phyloP scores from a whole-genome alignment of 805 yeast genomes.

The Metschnikowia hibisci region DNA sequence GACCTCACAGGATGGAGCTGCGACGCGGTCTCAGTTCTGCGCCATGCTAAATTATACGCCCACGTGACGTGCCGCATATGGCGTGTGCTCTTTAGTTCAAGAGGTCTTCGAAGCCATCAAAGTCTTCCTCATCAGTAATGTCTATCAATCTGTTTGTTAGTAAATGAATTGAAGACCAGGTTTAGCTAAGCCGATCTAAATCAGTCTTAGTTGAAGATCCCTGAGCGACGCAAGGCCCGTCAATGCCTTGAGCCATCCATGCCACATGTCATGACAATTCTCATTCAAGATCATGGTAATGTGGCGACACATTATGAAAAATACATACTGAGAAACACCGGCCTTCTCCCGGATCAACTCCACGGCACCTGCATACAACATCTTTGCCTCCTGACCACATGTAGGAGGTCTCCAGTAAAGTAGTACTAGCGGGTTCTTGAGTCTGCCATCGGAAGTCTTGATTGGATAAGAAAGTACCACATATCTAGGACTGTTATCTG shows the following conservation, averaged over 20 bases:
- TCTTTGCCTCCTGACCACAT: slow-evolving; percentile 72
- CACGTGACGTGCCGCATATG: background rate
- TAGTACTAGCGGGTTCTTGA: slow-evolving; percentile 68
- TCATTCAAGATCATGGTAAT: background rate
- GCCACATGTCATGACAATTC: no score
- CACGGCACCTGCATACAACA: slow-evolving; percentile 89
- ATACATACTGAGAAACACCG: slow-evolving; percentile 59
- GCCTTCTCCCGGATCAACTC: slow-evolving; percentile 75
- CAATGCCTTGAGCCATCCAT: no score
- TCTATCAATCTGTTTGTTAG: slow-evolving; percentile 49
- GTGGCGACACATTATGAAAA: background rate
- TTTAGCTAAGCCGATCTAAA: no score
- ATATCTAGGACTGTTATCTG: slow-evolving; percentile 78
- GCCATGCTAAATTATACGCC: slow-evolving; percentile 2
- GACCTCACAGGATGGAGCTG: background rate
- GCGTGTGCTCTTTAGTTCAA: slow-evolving; percentile 4
- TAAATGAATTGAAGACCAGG: slow-evolving; percentile 4
- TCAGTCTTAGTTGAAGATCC: no score
- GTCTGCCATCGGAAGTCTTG: slow-evolving; percentile 65
- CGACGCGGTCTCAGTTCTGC: slow-evolving; percentile 5
- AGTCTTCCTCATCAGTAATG: slow-evolving; percentile 64
- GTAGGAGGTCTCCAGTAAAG: slow-evolving; percentile 89
- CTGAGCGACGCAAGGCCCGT: no score
- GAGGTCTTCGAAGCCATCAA: slow-evolving; percentile 50
- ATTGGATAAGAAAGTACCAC: slow-evolving; percentile 74